These are phyloP conservation scores for Ramalina peruviana DNA, from an alignment of 495 filamentous ascomycete species.

Conservation along the genomic window DNA sequence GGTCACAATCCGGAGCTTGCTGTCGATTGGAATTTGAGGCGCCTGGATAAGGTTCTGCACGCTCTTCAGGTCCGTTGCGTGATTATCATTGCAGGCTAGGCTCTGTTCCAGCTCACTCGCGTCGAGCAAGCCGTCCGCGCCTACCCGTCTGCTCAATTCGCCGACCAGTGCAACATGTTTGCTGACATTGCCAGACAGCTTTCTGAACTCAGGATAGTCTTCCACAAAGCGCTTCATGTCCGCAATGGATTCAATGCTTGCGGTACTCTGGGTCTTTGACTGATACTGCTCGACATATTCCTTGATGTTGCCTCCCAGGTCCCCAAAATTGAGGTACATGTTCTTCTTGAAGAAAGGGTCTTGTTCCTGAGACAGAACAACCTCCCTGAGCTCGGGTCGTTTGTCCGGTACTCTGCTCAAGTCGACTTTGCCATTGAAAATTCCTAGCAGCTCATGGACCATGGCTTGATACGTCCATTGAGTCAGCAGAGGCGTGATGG, in stretches of 20 bases:
- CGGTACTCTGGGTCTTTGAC: conserved; percentile 79
- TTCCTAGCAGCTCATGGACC: conserved; percentile 92
- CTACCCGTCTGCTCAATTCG: conserved; percentile 78
- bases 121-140: conserved; percentile 71
- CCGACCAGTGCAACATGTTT: conserved; percentile 95
- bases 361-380: conserved; percentile 91
- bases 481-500: conserved; percentile 85
- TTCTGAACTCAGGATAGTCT: conserved; percentile 94
- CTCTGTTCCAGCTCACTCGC: conserved; percentile 95
- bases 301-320: conserved; percentile 93
- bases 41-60: conserved; percentile 73
- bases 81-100: conserved; percentile 91
- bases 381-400: conserved; percentile 81
- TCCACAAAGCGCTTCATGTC: conserved; percentile 99
- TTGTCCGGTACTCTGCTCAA: conserved; percentile 78
- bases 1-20: conserved; percentile 77
- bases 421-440: conserved; percentile 83
- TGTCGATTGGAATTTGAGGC: conserved; percentile 55
- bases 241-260: conserved; percentile 87
- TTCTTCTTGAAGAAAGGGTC: conserved; percentile 99
- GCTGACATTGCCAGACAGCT: conserved; percentile 92
- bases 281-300: conserved; percentile 98
- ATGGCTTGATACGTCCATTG: conserved; percentile 99
- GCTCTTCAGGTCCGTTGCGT: conserved; percentile 74
- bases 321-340: conserved; percentile 98